phyloP scores from a whole-genome alignment of 345 rosid genomes.

The Gossypium arboreum region DNA sequence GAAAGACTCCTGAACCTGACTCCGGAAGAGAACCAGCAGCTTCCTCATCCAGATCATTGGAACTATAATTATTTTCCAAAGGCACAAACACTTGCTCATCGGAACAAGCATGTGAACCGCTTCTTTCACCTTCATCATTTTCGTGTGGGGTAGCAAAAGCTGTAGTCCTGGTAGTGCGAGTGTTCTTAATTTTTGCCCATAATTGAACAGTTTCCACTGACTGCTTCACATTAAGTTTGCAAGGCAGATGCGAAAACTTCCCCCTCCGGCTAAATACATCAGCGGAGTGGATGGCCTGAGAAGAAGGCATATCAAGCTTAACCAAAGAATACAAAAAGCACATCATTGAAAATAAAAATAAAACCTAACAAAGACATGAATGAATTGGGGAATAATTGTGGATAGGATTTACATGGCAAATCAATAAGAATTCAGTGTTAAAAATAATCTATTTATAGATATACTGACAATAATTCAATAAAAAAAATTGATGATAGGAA shows the following conservation, averaged over 20 bases:
- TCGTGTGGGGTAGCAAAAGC: constrained; percentile 24
- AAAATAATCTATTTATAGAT: background rate
- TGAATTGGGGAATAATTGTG: background rate
- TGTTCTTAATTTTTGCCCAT: constrained; percentile 15
- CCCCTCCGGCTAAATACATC: constrained; percentile 25
- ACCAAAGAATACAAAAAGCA: background rate
- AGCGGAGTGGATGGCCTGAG: constrained; percentile 30
- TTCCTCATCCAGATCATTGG: constrained; percentile 21
- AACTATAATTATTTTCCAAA: constrained; percentile 24
- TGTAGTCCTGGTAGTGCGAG: constrained; percentile 19
- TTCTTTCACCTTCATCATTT: constrained; percentile 28
- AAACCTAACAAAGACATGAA: background rate
- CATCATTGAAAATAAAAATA: background rate
- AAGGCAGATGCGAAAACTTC: constrained; percentile 21
- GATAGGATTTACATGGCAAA: background rate
- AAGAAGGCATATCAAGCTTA: constrained; percentile 1
- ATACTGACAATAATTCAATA: background rate
- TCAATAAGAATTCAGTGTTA: background rate
- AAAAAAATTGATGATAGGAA: background rate
- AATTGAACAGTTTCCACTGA: constrained; percentile 13
- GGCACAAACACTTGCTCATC: constrained; percentile 21
- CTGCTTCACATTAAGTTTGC: constrained; percentile 15
- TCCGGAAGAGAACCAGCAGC: constrained; percentile 19
- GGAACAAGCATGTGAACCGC: constrained; percentile 23
- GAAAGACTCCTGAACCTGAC: constrained; percentile 25